Conservation (phyloP, 129 eudicot genomes). For the Helianthus tuberosus region DNA sequence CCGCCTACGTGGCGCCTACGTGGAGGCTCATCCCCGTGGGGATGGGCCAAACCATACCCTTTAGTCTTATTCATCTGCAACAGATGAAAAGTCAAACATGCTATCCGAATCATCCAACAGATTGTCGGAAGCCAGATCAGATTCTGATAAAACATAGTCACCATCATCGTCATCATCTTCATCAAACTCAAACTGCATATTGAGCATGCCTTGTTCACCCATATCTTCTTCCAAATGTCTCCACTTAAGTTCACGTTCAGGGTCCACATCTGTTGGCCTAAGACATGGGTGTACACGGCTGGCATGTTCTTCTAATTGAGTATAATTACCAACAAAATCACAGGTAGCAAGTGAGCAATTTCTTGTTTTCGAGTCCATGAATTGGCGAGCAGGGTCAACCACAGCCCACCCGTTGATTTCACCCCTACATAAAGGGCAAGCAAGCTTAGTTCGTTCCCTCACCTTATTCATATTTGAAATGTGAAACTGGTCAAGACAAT, state of each 20-base stretch:
- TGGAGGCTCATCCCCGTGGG: too few species aligned
- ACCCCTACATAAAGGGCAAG: constrained; percentile 73
- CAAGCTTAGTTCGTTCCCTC: constrained; percentile 19
- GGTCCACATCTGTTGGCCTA: constrained; percentile 55
- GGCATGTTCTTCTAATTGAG: constrained; percentile 57
- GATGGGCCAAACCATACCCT: too few species aligned
- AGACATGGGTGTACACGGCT: constrained; percentile 45
- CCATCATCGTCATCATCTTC: constrained; percentile 12
- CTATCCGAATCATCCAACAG: constrained; percentile 21
- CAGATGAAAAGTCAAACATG: neutral
- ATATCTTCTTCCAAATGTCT: constrained; percentile 31
- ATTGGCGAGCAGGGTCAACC: constrained; percentile 44
- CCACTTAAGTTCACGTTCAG: constrained; percentile 49
- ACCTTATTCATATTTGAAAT: constrained; percentile 29
- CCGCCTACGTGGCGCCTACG: too few species aligned
- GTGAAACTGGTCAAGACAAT: constrained; percentile 63
- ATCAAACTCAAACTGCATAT: constrained; percentile 33
- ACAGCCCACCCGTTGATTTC: constrained; percentile 46
- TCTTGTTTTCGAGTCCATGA: constrained; percentile 61
- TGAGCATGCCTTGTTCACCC: constrained; percentile 40
- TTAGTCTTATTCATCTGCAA: neutral
- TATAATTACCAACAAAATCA: constrained; percentile 48
- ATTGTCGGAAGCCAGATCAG: constrained; percentile 9
- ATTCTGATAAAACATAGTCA: constrained; percentile 11
- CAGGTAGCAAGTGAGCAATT: constrained; percentile 62